Percentiles rank a stretch among this genome's conserved stretches.
Evolutionary conservation across 2,329 filamentous ascomycete species (phyloP).

Genomic region (Penicillium nordicum): DNA sequence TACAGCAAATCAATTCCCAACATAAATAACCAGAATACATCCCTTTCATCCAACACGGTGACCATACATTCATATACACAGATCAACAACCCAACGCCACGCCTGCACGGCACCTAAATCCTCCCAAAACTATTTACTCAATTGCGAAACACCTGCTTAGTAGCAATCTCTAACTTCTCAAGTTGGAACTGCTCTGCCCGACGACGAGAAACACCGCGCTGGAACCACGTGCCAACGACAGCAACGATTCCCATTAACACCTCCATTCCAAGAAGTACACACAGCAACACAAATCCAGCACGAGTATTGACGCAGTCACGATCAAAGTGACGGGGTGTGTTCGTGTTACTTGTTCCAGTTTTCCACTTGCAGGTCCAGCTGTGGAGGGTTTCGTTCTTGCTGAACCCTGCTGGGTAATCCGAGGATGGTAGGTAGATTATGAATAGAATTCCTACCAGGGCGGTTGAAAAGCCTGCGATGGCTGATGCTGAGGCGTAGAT

Average conservation of each 20-base stretch:
- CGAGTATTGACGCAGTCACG: slow-evolving; percentile 38
- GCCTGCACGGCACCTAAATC: neutral
- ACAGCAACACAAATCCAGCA: slow-evolving; percentile 37
- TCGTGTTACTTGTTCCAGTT: slow-evolving; percentile 13
- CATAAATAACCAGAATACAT: slow-evolving; percentile 12
- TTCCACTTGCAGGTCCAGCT: slow-evolving; percentile 45
- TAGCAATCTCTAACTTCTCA: slow-evolving; percentile 28
- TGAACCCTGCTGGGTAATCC: slow-evolving; percentile 30
- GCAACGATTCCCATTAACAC: slow-evolving; percentile 33
- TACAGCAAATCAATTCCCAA: neutral
- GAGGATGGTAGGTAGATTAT: slow-evolving; percentile 33
- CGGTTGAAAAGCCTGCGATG: slow-evolving; percentile 35
- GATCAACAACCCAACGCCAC: neutral
- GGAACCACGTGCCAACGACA: slow-evolving; percentile 30
- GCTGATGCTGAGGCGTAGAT: slow-evolving; percentile 33
- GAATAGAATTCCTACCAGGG: slow-evolving; percentile 33
- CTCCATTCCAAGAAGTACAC: slow-evolving; percentile 35
- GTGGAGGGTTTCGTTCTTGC: slow-evolving; percentile 36
- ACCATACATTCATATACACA: slow-evolving; percentile 1
- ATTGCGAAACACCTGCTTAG: slow-evolving; percentile 22
- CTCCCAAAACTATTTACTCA: neutral
- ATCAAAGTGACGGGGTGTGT: slow-evolving; percentile 35
- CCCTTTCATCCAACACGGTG: neutral
- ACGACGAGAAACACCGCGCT: slow-evolving; percentile 28
- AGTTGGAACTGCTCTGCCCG: slow-evolving; percentile 25